Conservation (phyloP, 2,329 filamentous ascomycete genomes). For the Ilyonectria destructans region DNA sequence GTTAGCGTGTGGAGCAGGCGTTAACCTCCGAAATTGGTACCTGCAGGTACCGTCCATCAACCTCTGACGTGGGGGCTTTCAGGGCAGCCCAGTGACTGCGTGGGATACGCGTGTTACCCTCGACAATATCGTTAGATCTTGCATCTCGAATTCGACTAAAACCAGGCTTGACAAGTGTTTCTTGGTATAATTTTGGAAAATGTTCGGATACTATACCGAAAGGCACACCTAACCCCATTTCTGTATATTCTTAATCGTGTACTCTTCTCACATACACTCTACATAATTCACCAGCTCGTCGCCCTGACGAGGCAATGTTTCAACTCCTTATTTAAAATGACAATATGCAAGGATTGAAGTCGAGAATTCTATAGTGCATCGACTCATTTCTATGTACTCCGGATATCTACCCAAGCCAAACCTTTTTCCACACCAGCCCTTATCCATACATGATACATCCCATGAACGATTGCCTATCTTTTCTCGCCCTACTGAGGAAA, state of each 20-base stretch:
- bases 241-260: background rate
- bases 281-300: background rate
- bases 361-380: background rate
- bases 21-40: slow-evolving; percentile 8
- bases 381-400: slow-evolving; percentile 1
- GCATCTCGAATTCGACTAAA: no score
- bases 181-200: no score
- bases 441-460: slow-evolving; percentile 18
- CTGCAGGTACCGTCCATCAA: slow-evolving; percentile 18
- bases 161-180: no score
- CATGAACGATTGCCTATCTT: background rate
- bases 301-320: background rate
- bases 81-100: slow-evolving; percentile 23
- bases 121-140: background rate
- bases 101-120: background rate
- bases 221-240: background rate
- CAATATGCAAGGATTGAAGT: background rate
- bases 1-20: background rate
- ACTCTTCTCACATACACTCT: no score
- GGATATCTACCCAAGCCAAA: background rate
- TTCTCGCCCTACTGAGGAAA: slow-evolving; percentile 39
- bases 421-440: background rate
- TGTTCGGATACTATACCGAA: no score
- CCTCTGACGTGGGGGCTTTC: slow-evolving; percentile 13
- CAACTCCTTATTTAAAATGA: background rate